Evolutionary conservation across 495 filamentous ascomycete species (phyloP).

Genomic region (Trichoderma erinaceum): DNA sequence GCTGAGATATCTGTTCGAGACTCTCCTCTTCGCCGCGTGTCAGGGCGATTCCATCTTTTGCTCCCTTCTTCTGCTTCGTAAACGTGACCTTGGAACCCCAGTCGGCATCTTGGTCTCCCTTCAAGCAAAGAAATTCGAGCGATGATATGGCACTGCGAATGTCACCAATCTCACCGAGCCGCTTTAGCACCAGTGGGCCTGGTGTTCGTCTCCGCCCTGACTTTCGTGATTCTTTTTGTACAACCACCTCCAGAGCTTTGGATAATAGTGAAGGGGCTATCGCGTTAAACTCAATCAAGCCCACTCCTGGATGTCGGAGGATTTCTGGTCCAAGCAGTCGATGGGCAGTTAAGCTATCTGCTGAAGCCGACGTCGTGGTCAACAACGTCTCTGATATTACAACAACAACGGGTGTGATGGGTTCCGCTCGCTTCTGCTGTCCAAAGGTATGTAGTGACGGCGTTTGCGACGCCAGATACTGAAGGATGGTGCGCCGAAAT

Average conservation of each 20-base stretch:
- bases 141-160: conserved; percentile 84
- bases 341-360: conserved; percentile 86
- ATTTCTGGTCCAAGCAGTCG: conserved; percentile 81
- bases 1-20: conserved; percentile 67
- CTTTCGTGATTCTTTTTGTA: conserved; percentile 71
- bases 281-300: conserved; percentile 82
- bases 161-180: conserved; percentile 76
- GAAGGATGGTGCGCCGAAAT: conserved; percentile 68
- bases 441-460: conserved; percentile 37
- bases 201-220: conserved; percentile 62
- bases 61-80: conserved; percentile 52
- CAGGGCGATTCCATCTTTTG: conserved; percentile 48
- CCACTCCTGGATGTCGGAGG: conserved; percentile 65
- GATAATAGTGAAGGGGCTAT: conserved; percentile 81
- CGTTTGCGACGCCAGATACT: conserved; percentile 60
- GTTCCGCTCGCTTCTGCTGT: conserved; percentile 25
- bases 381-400: conserved; percentile 84
- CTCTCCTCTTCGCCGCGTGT: conserved; percentile 68
- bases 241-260: conserved; percentile 71
- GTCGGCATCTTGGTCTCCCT: conserved; percentile 56
- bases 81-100: conserved; percentile 64
- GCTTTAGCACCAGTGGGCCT: conserved; percentile 64
- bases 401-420: conserved; percentile 72
- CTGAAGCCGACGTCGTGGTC: conserved; percentile 64
- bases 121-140: conserved; percentile 82